Base-by-base conservation (phyloP, 805 yeast genomes). In the Wickerhamomyces canadensis region DNA sequence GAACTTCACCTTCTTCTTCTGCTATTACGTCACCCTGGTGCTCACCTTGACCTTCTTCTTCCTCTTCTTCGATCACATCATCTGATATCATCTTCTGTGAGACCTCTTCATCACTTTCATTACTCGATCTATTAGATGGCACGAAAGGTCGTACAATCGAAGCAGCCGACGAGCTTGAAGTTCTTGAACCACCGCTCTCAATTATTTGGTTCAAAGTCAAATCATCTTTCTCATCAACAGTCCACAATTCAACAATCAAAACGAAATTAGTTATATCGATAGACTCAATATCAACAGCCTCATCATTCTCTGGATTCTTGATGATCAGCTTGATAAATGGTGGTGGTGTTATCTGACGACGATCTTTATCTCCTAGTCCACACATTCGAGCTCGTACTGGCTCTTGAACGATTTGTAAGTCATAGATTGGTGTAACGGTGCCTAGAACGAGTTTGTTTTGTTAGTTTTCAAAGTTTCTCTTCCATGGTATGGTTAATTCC, bases 341-440 rank as follows among this genome's bases (percentile, higher is more conserved):
- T 5, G 62, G 60, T 4, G 64, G 64, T 12, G 60, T 49, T 7
- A 59, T 49, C 27, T 55, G 62, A 31, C 64, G 45, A 34, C 63
- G 48, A 25, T 58, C 64, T 31, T 59, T 61, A 37, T 67, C 72
- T 12, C 72, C 70, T 17, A 67, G 54, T 1, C 72, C 72, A 44
- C 72, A 67, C 72, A 67, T 67, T 22, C 72, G 61, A 0, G 71
- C 71, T 34, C 72, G 50, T 12, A 64, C 55, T 3, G 72, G 72
- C 40, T 67, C 68, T 38, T 67, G 72, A 19, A 51, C 59, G n/a
- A 66, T 62, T 3, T 51, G 51, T 8, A 64, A 51, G 14, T 49
- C 41, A 35, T 48, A 58, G 7, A 16, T 30, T 32, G 42, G 44
- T 10, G 26, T 16, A 14, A 19, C 16, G 4, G 9, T 10, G 32